phyloP scores from a whole-genome alignment of 768 basidiomycete genomes.

The Hygrocybe punicea region DNA sequence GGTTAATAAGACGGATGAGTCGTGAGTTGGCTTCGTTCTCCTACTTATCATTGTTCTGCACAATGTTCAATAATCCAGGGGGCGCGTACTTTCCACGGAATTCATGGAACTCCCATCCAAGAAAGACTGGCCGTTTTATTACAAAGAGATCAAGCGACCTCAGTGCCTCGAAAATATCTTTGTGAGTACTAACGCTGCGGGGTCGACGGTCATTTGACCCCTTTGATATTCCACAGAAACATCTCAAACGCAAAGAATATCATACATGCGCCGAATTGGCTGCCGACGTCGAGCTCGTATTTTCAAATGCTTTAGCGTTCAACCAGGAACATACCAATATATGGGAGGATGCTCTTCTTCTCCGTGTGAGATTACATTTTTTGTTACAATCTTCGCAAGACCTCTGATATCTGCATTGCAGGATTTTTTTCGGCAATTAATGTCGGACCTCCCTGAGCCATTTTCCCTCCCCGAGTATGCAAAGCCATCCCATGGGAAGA shows the following conservation, averaged over 20 bases:
- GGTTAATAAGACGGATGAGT: conserved; percentile 65
- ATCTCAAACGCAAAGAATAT: conserved; percentile 79
- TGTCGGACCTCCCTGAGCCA: conserved; percentile 74
- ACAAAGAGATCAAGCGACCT: conserved; percentile 73
- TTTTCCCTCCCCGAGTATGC: conserved; percentile 62
- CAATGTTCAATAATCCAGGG: conserved; percentile 40
- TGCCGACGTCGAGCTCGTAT: conserved; percentile 85
- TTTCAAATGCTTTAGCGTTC: conserved; percentile 83
- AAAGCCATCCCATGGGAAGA: conserved; percentile 55
- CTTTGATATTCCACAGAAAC: conserved; percentile 50
- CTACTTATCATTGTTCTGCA: neutral
- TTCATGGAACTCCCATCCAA: conserved; percentile 85
- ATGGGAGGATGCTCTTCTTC: conserved; percentile 70
- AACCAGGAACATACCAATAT: conserved; percentile 83
- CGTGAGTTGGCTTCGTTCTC: conserved; percentile 43
- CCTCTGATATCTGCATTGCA: conserved; percentile 27
- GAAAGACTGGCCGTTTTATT: conserved; percentile 77
- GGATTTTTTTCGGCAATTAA: conserved; percentile 71
- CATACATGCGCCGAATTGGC: conserved; percentile 64
- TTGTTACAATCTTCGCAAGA: neutral
- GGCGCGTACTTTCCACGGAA: conserved; percentile 61
- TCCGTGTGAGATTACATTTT: conserved; percentile 49
- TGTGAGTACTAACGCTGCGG: conserved; percentile 42
- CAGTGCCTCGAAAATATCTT: conserved; percentile 75
- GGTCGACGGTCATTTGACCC: neutral